These are phyloP conservation scores for Hebeloma cylindrosporum DNA, from an alignment of 768 basidiomycete species.

Conservation along the genomic window DNA sequence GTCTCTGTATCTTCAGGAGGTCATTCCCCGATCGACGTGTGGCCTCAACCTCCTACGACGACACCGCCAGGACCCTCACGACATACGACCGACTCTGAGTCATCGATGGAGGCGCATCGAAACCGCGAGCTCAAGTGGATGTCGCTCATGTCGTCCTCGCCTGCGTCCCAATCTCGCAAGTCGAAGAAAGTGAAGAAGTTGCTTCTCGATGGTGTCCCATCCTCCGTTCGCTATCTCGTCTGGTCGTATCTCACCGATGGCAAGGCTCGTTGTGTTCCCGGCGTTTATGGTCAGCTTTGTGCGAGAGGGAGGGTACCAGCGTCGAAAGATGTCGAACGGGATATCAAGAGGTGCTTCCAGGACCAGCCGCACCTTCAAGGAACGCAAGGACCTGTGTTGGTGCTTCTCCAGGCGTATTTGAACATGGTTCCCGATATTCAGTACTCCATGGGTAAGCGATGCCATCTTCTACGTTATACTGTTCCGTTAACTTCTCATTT, in stretches of 20 bases:
- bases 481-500: background rate
- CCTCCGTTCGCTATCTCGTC: conserved; percentile 80
- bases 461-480: background rate
- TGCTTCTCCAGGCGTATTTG: conserved; percentile 70
- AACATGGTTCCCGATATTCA: conserved; percentile 84
- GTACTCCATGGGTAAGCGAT: conserved; percentile 57
- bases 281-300: conserved; percentile 65
- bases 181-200: conserved; percentile 78
- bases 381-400: conserved; percentile 54
- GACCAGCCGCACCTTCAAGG: conserved; percentile 60
- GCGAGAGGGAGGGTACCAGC: conserved; percentile 52
- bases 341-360: conserved; percentile 53
- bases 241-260: conserved; percentile 83
- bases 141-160: conserved; percentile 51
- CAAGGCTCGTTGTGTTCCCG: conserved; percentile 65
- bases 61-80: conserved; percentile 7
- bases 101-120: conserved; percentile 64
- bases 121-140: conserved; percentile 81
- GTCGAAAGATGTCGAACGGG: conserved; percentile 56
- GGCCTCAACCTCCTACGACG: conserved; percentile 10
- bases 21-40: conserved; percentile 24
- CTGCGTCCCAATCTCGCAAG: conserved; percentile 66
- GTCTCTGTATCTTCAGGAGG: conserved; percentile 37
- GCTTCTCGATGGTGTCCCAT: conserved; percentile 75
- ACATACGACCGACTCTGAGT: conserved; percentile 31